Evolutionary conservation across 1,284 basidiomycete species (phyloP).

Genomic region (Boletus mariae): DNA sequence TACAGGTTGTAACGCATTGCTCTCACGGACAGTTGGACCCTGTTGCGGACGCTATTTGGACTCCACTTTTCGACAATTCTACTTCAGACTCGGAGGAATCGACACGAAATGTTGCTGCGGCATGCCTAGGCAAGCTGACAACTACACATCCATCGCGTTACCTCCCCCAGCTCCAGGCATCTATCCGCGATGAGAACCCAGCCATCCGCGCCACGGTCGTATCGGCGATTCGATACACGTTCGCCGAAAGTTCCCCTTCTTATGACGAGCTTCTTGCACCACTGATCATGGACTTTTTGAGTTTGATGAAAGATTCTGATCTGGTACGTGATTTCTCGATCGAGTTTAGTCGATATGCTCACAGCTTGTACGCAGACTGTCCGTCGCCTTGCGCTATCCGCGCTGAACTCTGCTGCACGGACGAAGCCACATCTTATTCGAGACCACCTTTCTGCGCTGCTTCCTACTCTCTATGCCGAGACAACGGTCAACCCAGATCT

Average conservation of each 20-base stretch:
- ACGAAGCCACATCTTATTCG: conserved; percentile 90
- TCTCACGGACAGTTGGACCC: conserved; percentile 78
- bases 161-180: conserved; percentile 87
- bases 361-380: conserved; percentile 58
- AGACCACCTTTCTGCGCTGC: conserved; percentile 73
- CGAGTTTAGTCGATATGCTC: neutral
- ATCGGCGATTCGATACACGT: conserved; percentile 92
- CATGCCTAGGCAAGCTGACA: conserved; percentile 94
- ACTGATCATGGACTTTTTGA: conserved; percentile 86
- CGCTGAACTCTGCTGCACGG: conserved; percentile 91
- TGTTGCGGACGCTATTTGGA: conserved; percentile 88
- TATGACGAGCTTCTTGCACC: conserved; percentile 89
- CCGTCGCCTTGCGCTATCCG: conserved; percentile 80
- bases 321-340: conserved; percentile 51
- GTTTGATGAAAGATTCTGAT: conserved; percentile 81
- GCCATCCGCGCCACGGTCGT: conserved; percentile 86
- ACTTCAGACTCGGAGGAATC: conserved; percentile 80
- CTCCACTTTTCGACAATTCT: conserved; percentile 83
- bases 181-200: conserved; percentile 65
- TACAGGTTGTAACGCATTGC: conserved; percentile 86
- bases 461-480: conserved; percentile 85
- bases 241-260: conserved; percentile 79
- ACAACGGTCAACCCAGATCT: conserved; percentile 79
- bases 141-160: conserved; percentile 87
- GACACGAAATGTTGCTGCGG: conserved; percentile 90